phyloP scores from a whole-genome alignment of 177 flowering plant genomes.

The Vitis hybrid region DNA sequence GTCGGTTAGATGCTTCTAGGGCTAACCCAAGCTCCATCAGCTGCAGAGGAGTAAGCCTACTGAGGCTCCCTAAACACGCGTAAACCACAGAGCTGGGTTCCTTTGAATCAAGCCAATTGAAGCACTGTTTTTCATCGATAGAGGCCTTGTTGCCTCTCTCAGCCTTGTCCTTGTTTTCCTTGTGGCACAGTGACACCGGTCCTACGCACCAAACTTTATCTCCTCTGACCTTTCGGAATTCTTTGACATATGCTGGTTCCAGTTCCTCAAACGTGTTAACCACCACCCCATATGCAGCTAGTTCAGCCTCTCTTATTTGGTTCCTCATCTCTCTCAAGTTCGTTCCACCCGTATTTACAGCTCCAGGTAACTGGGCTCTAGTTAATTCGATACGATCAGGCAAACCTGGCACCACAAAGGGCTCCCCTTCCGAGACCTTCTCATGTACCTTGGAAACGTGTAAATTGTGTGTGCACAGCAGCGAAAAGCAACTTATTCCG shows the following conservation, averaged over 20 bases:
- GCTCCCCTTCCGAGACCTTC: slow-evolving; percentile 6
- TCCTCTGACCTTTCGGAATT: slow-evolving; percentile 8
- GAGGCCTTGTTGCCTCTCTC: slow-evolving; percentile 16
- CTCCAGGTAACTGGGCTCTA: slow-evolving; percentile 11
- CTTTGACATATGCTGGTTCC: slow-evolving; percentile 20
- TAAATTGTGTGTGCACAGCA: neutral
- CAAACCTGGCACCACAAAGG: slow-evolving; percentile 25
- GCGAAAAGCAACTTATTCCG: neutral
- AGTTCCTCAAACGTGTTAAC: slow-evolving; percentile 26
- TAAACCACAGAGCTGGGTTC: slow-evolving; percentile 19
- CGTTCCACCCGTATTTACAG: neutral
- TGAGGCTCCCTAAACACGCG: slow-evolving; percentile 27
- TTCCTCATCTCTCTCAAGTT: neutral
- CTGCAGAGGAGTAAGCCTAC: slow-evolving; percentile 7
- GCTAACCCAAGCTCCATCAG: slow-evolving; percentile 29
- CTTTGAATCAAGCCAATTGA: slow-evolving; percentile 26
- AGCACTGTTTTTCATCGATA: slow-evolving; percentile 5
- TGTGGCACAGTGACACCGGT: slow-evolving; percentile 25
- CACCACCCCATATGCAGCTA: slow-evolving; percentile 15
- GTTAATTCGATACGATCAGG: slow-evolving; percentile 23
- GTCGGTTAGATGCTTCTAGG: slow-evolving; percentile 22
- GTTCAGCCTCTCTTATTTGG: slow-evolving; percentile 12
- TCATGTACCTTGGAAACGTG: neutral
- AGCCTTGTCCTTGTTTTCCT: slow-evolving; percentile 7
- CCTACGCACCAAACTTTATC: slow-evolving; percentile 32